Base-by-base conservation (phyloP, 108 stramenopile genomes). In the Nitzschia sp. region DNA sequence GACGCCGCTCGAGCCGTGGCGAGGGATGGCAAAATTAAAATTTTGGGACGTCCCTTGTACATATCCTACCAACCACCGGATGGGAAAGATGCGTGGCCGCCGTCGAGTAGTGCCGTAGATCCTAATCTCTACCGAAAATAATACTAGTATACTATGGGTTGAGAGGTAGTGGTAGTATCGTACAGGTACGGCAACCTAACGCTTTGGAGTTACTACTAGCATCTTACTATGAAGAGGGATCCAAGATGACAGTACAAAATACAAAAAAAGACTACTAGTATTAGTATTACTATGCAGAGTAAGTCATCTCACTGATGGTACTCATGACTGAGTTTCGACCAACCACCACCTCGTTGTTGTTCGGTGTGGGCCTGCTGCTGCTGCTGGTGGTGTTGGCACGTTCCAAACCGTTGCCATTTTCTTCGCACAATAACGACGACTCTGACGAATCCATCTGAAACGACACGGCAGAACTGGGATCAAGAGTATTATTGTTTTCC, bases 1-100 rank as follows among this genome's bases (percentile, higher is more conserved):
- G 87, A 83, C 48, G 87, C 87, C 1, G 80, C 82, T 11, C 44
- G 45, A 25, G 84, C 80, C 2, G 83, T 85, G 2, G 83, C 79
- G 22, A 58, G 34, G 59, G 64, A 74, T 59, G 81, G 80, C 47
- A 70, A 75, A 58, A 23, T 70, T 2, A 65, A 63, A 19, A 21
- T 83, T 11, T 73, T 81, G 19, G 76, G 79, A 16, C 75, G 87
- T 33, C 77, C 77, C 2, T 32, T 88, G 2, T 69, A 83, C 21
- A 76, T 88, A 22, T 53, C 63, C 32, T 88, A 62, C 45, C 75
- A 80, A 46, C 71, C 83, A 41, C 71, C 80, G 11, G 79, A 84
- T 64, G 74, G 72, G 29, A 89, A 89, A 31, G 78, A 79, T 62
- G 56, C 72, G 2, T 95, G 94, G 94, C 94, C 94, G 17, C 80